phyloP scores from a whole-genome alignment of 2,329 filamentous ascomycete species.

The Arthrinium phaeospermum region DNA sequence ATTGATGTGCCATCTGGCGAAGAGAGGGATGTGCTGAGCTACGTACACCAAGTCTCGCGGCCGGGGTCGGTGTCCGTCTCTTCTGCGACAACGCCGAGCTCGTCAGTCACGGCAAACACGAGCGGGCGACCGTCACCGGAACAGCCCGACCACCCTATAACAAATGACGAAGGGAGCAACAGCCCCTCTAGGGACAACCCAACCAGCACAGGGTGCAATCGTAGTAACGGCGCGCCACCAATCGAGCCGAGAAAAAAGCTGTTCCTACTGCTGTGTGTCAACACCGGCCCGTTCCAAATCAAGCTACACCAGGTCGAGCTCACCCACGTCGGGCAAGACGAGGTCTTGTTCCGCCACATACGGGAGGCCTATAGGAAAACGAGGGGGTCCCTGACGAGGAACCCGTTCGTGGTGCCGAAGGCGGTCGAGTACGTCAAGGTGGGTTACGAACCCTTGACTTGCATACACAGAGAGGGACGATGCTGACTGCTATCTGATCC shows the following conservation, averaged over 20 bases:
- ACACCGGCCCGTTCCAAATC: constrained; percentile 24
- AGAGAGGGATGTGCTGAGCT: not conserved
- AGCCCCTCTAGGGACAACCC: not conserved
- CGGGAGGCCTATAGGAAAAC: not conserved
- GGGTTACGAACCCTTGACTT: not conserved
- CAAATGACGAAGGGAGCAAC: not conserved
- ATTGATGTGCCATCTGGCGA: not conserved
- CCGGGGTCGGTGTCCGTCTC: not conserved
- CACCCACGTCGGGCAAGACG: constrained; percentile 23
- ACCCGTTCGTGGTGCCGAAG: not conserved
- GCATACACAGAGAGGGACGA: not conserved
- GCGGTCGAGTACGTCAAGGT: not conserved
- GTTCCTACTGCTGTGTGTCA: constrained; percentile 30
- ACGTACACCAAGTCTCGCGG: not conserved
- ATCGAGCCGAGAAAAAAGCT: constrained; percentile 25
- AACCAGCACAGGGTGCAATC: too few species aligned
- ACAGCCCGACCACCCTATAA: not conserved
- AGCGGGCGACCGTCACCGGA: not conserved
- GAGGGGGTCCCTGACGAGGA: not conserved
- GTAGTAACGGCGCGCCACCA: not conserved
- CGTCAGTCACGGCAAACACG: not conserved
- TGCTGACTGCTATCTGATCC: not conserved
- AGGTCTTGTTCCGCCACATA: not conserved
- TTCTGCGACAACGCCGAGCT: not conserved
- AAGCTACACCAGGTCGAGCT: constrained; percentile 27